These are phyloP conservation scores for Escallonia herrerae DNA, from an alignment of 129 eudicot genomes.

Conservation along the genomic window DNA sequence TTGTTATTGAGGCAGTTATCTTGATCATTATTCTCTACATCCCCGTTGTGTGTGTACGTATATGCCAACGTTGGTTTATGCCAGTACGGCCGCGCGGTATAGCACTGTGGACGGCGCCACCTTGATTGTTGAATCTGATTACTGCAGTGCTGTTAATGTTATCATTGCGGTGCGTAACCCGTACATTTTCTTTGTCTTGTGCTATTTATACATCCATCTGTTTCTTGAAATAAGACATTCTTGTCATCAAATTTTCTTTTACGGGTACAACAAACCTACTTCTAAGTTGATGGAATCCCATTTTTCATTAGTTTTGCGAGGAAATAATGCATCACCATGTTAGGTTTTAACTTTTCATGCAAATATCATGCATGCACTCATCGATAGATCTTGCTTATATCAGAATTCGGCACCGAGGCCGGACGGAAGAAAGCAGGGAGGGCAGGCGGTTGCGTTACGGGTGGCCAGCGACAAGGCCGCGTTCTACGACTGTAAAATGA, in stretches of 20 bases:
- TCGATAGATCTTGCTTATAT: not conserved
- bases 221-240: no score
- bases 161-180: constrained; percentile 35
- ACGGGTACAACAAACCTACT: no score
- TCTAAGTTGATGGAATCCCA: no score
- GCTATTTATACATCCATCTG: no score
- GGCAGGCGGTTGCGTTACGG: constrained; percentile 35
- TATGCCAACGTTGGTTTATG: no score
- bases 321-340: no score
- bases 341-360: no score
- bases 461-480: constrained; percentile 21
- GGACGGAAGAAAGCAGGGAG: constrained; percentile 31
- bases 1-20: constrained; percentile 11
- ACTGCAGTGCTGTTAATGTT: constrained; percentile 49
- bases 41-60: no score
- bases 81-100: constrained; percentile 44
- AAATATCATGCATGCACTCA: no score
- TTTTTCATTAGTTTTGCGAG: no score
- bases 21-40: constrained; percentile 25
- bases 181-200: no score
- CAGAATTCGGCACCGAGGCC: constrained; percentile 79
- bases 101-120: constrained; percentile 62
- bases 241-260: no score
- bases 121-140: constrained; percentile 43
- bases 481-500: constrained; percentile 14